These are phyloP conservation scores for Neurospora intermedia DNA, from an alignment of 495 filamentous ascomycete genomes.

Conservation along the genomic window DNA sequence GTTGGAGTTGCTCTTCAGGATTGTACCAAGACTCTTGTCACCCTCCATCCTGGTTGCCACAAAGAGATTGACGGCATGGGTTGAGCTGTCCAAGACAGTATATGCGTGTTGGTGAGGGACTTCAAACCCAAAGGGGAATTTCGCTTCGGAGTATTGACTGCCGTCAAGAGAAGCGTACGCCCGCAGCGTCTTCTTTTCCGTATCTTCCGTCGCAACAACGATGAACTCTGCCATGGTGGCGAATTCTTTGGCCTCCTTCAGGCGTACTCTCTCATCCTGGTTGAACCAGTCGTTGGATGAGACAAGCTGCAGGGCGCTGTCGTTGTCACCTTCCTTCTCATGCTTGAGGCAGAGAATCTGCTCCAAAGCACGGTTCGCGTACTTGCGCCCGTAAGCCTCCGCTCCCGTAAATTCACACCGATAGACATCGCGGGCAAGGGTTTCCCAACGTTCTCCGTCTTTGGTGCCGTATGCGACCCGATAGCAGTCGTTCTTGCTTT, in stretches of 20 bases:
- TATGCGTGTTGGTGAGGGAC: constrained; percentile 68
- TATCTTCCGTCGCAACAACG: constrained; percentile 66
- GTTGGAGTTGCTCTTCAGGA: constrained; percentile 97
- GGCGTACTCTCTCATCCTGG: constrained; percentile 38
- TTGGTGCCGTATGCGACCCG: constrained; percentile 56
- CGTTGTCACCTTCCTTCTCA: constrained; percentile 47
- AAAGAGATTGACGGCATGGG: constrained; percentile 85
- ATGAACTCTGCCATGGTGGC: constrained; percentile 94
- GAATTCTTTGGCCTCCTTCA: constrained; percentile 67
- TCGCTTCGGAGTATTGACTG: constrained; percentile 63
- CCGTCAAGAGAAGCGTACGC: constrained; percentile 80
- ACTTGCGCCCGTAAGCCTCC: constrained; percentile 42
- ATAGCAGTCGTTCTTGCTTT: constrained; percentile 49
- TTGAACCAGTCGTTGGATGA: constrained; percentile 67
- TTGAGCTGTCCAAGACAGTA: constrained; percentile 86
- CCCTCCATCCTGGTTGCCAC: constrained; percentile 57
- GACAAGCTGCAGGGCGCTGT: constrained; percentile 56
- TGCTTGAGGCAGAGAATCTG: constrained; percentile 76
- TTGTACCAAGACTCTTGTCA: constrained; percentile 62
- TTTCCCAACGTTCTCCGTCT: constrained; percentile 68
- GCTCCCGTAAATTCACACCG: constrained; percentile 75
- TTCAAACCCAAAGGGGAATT: constrained; percentile 73
- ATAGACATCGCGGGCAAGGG: constrained; percentile 52
- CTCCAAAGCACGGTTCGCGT: constrained; percentile 47
- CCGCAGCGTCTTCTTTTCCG: constrained; percentile 55